These are phyloP conservation scores for Diaporthe citriasiana DNA, from an alignment of 2,329 filamentous ascomycete species.

Conservation along the genomic window DNA sequence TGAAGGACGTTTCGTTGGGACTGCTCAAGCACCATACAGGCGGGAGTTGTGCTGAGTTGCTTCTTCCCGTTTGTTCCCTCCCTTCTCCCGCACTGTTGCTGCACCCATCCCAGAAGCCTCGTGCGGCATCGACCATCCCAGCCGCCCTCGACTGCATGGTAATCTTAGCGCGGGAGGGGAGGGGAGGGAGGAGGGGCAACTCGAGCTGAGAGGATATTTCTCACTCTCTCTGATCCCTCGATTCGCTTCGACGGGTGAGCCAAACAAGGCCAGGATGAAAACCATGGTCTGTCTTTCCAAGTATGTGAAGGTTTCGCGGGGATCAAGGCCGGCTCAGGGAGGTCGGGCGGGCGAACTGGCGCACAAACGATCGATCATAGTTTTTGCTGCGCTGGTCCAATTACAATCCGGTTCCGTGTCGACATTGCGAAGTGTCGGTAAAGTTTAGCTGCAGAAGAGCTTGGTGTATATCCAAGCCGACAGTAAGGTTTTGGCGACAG, in stretches of 20 bases:
- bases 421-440: conserved; percentile 13
- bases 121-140: conserved; percentile 11
- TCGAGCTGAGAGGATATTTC: neutral
- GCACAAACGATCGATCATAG: conserved; percentile 17
- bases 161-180: conserved; percentile 16
- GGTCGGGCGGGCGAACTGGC: neutral
- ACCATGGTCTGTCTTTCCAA: neutral
- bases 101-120: conserved; percentile 17
- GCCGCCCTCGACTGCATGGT: conserved; percentile 18
- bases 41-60: conserved; percentile 6
- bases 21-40: neutral
- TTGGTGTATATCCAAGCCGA: no score
- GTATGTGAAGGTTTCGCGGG: conserved; percentile 7
- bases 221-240: conserved; percentile 2
- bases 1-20: neutral
- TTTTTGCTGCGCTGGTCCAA: conserved; percentile 25
- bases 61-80: neutral
- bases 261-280: neutral
- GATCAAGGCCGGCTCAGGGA: conserved; percentile 19
- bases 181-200: neutral
- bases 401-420: neutral
- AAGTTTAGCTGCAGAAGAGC: neutral
- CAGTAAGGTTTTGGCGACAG: neutral
- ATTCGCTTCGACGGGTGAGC: conserved; percentile 1
- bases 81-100: neutral